phyloP scores from a whole-genome alignment of 2,329 filamentous ascomycete species.

The Helotiales sp. region DNA sequence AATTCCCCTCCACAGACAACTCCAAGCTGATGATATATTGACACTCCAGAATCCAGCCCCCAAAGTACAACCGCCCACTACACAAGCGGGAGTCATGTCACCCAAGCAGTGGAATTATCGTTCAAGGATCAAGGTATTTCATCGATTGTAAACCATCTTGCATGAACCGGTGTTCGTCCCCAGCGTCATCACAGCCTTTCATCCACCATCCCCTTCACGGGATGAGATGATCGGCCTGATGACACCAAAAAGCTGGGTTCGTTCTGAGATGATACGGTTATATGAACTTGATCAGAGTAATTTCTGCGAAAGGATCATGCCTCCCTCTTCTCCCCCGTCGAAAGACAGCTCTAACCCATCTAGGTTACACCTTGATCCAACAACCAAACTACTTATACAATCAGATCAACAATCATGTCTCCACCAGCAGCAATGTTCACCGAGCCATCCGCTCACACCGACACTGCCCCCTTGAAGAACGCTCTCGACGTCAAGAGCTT shows the following conservation, averaged over 20 bases:
- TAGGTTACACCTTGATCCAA: conserved; percentile 45
- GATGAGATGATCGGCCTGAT: conserved; percentile 39
- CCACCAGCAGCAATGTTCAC: conserved; percentile 73
- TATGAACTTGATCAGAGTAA: conserved; percentile 96
- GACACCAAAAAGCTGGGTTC: conserved; percentile 42
- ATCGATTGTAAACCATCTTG: conserved; percentile 52
- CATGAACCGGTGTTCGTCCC: conserved; percentile 70
- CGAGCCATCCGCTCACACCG: conserved; percentile 40
- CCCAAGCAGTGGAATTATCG: conserved; percentile 43
- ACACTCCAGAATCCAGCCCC: conserved; percentile 17
- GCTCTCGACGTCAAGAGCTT: conserved; percentile 56
- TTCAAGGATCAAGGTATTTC: conserved; percentile 44
- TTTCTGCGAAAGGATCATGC: conserved; percentile 99
- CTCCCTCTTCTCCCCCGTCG: conserved; percentile 55
- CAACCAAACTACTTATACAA: conserved; percentile 6
- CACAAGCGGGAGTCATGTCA: conserved; percentile 37
- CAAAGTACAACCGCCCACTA: conserved; percentile 36
- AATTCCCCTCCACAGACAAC: background rate
- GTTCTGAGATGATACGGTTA: conserved; percentile 89
- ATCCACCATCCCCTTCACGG: conserved; percentile 38
- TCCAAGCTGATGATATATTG: conserved; percentile 10
- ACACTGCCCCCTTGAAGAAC: conserved; percentile 45
- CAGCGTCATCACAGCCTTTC: conserved; percentile 40
- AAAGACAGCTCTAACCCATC: conserved; percentile 48
- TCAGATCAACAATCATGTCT: conserved; percentile 65